Conservation (phyloP, 805 yeast species). For the Wickerhamiella spandovensis region DNA sequence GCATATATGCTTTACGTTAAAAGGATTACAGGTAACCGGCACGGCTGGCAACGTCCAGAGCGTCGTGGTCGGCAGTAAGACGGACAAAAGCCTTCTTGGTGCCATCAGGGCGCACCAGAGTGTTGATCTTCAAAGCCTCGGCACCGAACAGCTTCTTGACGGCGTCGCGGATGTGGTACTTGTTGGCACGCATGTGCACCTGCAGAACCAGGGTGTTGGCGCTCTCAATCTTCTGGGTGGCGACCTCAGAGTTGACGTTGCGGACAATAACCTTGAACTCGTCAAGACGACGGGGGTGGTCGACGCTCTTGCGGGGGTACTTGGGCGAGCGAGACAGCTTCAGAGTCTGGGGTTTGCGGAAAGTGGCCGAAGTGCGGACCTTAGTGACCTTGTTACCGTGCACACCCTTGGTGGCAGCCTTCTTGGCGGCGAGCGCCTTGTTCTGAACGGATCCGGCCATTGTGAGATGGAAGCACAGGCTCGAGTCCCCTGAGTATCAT, state of each 20-base stretch:
- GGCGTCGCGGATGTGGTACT: constrained; percentile 95
- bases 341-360: constrained; percentile 96
- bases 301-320: constrained; percentile 90
- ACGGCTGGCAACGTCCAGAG: constrained; percentile 99
- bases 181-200: constrained; percentile 95
- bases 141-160: constrained; percentile 97
- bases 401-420: constrained; percentile 96
- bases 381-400: constrained; percentile 80
- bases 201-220: constrained; percentile 98
- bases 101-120: constrained; percentile 97
- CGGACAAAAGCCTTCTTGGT: constrained; percentile 99
- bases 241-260: constrained; percentile 96
- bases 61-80: constrained; percentile 98
- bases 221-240: constrained; percentile 98
- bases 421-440: constrained; percentile 96
- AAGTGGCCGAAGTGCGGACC: constrained; percentile 89
- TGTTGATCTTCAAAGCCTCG: constrained; percentile 87
- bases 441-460: constrained; percentile 26
- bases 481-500: not conserved
- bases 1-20: constrained; percentile 1
- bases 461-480: not conserved
- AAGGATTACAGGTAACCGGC: constrained; percentile 85
- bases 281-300: constrained; percentile 95
- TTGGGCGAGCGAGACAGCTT: constrained; percentile 88
- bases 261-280: constrained; percentile 86